Evolutionary conservation across 495 filamentous ascomycete genomes (phyloP).

Genomic region (Zalerion maritima): DNA sequence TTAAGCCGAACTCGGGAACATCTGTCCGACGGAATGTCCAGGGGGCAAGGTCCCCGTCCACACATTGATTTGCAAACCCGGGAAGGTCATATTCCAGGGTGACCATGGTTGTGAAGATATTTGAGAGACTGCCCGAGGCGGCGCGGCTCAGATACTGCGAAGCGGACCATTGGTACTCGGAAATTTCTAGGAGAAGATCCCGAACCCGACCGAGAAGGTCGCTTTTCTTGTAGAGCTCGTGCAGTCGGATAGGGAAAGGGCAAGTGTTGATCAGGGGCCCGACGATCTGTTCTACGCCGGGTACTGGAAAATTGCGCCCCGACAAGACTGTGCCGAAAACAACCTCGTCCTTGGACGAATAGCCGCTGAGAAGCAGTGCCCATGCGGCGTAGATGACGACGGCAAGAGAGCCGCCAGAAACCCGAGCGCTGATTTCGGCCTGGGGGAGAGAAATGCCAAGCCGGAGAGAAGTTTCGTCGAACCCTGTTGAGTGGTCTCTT

Average conservation of each 20-base stretch:
- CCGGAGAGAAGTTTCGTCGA: too few relatives aligned
- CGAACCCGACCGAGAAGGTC: constrained; percentile 3
- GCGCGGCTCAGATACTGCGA: constrained; percentile 1
- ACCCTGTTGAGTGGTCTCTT: too few relatives aligned
- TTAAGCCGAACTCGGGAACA: constrained; percentile 1
- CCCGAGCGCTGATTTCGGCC: background rate
- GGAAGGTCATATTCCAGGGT: constrained; percentile 3
- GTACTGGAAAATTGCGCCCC: constrained; percentile 12
- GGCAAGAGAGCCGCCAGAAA: constrained; percentile 1
- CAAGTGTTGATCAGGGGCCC: constrained; percentile 17
- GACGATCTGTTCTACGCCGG: constrained; percentile 9
- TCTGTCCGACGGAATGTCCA: background rate
- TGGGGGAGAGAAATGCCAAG: background rate
- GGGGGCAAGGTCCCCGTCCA: background rate
- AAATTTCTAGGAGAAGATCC: constrained; percentile 2
- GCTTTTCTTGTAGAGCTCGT: background rate
- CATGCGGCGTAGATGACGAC: constrained; percentile 14
- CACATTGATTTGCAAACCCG: too few relatives aligned
- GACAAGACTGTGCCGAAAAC: constrained; percentile 13
- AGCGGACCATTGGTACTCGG: constrained; percentile 1
- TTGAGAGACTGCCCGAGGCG: constrained; percentile 1
- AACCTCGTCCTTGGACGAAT: constrained; percentile 9
- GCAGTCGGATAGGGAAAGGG: constrained; percentile 9
- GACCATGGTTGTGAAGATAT: constrained; percentile 1
- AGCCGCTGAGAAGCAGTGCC: constrained; percentile 11